Conservation (phyloP, 345 rosid genomes). For the Lepidium africanum region DNA sequence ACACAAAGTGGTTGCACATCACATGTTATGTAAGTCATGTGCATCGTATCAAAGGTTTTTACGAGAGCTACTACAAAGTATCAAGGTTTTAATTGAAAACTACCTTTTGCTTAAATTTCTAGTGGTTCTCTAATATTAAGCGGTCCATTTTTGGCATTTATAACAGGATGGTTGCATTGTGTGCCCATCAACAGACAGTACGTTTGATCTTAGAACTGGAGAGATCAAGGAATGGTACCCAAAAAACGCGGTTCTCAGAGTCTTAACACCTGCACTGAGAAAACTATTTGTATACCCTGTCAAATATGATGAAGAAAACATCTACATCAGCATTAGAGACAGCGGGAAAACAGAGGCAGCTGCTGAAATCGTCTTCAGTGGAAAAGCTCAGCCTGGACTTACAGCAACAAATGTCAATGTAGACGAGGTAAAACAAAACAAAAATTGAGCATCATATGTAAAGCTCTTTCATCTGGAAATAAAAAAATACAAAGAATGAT, state of each 20-base stretch:
- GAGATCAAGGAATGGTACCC: constrained; percentile 89
- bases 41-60: neutral
- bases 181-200: constrained; percentile 89
- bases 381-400: constrained; percentile 85
- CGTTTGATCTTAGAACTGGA: constrained; percentile 72
- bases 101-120: neutral
- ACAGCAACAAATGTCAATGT: constrained; percentile 83
- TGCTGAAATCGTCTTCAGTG: constrained; percentile 85
- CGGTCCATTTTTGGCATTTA: neutral
- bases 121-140: neutral
- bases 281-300: constrained; percentile 59
- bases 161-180: constrained; percentile 85
- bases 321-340: constrained; percentile 57
- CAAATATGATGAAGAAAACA: constrained; percentile 71
- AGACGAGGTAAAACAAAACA: constrained; percentile 53
- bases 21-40: neutral
- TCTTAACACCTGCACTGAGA: constrained; percentile 73
- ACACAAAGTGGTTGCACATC: neutral
- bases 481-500: neutral
- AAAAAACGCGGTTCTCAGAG: constrained; percentile 80
- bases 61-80: neutral
- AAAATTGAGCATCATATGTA: neutral
- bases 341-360: constrained; percentile 47
- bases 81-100: neutral
- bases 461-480: neutral